These are phyloP conservation scores for Cladobotryum protrusum DNA, from an alignment of 2,329 filamentous ascomycete species.

Conservation along the genomic window DNA sequence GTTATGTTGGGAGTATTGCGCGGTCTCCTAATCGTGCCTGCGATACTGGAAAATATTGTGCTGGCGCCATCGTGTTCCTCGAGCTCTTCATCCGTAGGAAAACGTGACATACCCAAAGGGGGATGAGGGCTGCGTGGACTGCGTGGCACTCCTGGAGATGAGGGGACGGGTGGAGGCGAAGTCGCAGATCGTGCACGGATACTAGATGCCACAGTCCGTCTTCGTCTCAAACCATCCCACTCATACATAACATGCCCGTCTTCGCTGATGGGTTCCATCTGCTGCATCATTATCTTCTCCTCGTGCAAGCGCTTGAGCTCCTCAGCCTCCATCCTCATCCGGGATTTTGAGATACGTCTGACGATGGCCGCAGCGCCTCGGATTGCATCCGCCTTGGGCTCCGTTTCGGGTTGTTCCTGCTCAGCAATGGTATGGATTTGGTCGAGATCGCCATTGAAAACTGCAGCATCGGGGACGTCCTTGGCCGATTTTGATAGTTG, in stretches of 20 bases:
- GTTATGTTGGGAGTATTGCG: constrained; percentile 28
- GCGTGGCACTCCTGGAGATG: constrained; percentile 15
- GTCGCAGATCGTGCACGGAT: constrained; percentile 22
- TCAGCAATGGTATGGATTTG: constrained; percentile 94
- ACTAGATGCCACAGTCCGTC: constrained; percentile 48
- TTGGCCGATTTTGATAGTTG: constrained; percentile 98
- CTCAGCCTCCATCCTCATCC: constrained; percentile 71
- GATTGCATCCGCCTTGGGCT: constrained; percentile 94
- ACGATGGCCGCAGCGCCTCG: constrained; percentile 85
- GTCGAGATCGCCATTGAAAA: constrained; percentile 88
- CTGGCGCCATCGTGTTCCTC: constrained; percentile 46
- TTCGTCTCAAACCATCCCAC: constrained; percentile 83
- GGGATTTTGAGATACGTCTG: constrained; percentile 67
- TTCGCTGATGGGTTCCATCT: constrained; percentile 69
- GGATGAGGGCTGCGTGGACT: constrained; percentile 26
- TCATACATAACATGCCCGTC: constrained; percentile 66
- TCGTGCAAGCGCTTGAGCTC: constrained; percentile 74
- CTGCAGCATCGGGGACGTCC: constrained; percentile 86
- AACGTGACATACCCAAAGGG: constrained; percentile 73
- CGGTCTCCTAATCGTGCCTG: constrained; percentile 44
- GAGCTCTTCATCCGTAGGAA: constrained; percentile 60
- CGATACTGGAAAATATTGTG: constrained; percentile 48
- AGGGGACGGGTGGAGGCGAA: constrained; percentile 20
- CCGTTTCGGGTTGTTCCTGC: constrained; percentile 90
- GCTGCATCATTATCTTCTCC: constrained; percentile 63